Conservation (phyloP, 1,139 yeast species). For the Candida dubliniensis region DNA sequence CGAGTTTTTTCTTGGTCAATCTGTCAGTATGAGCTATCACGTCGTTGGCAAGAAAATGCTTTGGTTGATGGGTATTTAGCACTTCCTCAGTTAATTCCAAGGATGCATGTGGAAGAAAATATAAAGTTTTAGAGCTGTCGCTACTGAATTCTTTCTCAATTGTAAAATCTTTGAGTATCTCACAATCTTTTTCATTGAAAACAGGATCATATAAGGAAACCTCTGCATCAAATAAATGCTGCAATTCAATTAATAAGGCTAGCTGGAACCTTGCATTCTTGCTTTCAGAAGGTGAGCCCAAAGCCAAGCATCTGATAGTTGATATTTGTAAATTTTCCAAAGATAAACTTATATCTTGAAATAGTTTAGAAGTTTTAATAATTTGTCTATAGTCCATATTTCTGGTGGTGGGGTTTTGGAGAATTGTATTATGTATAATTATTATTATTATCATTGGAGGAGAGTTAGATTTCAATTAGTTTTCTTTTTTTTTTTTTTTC, state of each 20-base stretch:
- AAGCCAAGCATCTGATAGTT: constrained; percentile 63
- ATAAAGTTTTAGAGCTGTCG: constrained; percentile 35
- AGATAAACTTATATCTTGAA: constrained; percentile 18
- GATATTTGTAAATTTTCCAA: constrained; percentile 14
- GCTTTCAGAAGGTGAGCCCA: constrained; percentile 65
- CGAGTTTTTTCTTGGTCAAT: constrained; percentile 40
- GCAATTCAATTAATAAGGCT: constrained; percentile 50
- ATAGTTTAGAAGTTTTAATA: constrained; percentile 25
- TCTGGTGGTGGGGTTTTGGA: too few relatives aligned
- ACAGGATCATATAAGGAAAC: constrained; percentile 67
- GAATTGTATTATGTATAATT: too few relatives aligned
- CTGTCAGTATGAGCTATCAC: constrained; percentile 53
- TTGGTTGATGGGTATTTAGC: constrained; percentile 33
- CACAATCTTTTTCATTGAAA: constrained; percentile 46
- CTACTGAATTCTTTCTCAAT: constrained; percentile 25
- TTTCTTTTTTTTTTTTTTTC: not conserved
- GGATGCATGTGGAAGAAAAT: constrained; percentile 77
- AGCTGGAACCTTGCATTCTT: constrained; percentile 63
- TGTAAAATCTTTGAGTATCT: constrained; percentile 21
- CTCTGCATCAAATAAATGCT: constrained; percentile 19
- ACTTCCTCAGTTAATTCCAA: constrained; percentile 52
- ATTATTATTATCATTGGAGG: too few relatives aligned
- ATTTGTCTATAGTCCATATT: constrained; percentile 6
- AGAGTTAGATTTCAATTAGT: too few relatives aligned
- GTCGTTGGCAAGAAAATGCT: constrained; percentile 48